A percentile compares a stretch with the other conserved stretches of the same genome.
phyloP scores from a whole-genome alignment of 2,329 filamentous ascomycete species.

The Saccharata proteae region DNA sequence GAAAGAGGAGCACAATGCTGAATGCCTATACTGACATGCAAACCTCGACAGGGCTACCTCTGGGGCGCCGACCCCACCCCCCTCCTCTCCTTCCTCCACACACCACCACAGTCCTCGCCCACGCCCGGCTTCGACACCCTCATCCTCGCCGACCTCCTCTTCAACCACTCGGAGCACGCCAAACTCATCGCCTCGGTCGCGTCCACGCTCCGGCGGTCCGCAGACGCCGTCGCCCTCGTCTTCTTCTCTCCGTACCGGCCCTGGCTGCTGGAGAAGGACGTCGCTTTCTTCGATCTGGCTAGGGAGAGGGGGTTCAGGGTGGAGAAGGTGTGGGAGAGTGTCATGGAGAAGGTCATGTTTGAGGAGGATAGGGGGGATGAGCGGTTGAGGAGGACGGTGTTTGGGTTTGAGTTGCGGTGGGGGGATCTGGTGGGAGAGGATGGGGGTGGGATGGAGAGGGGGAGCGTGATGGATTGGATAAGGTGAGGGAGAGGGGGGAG shows the following conservation, averaged over 20 bases:
- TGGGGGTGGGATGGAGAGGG: too few relatives aligned
- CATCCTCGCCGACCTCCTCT: constrained; percentile 79
- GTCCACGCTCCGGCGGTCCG: constrained; percentile 47
- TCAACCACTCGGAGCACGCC: constrained; percentile 77
- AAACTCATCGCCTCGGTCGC: constrained; percentile 64
- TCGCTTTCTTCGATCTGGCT: constrained; percentile 74
- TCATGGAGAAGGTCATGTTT: constrained; percentile 80
- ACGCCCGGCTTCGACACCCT: constrained; percentile 58
- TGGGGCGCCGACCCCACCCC: constrained; percentile 60
- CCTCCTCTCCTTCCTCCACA: constrained; percentile 49
- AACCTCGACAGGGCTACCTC: constrained; percentile 60
- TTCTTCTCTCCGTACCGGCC: constrained; percentile 93
- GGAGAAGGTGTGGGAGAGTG: constrained; percentile 66
- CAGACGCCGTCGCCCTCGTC: constrained; percentile 57
- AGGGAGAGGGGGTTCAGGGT: constrained; percentile 53
- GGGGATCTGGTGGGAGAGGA: constrained; percentile 20
- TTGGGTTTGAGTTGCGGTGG: constrained; percentile 65
- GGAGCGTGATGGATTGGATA: too few relatives aligned
- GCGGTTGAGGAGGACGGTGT: constrained; percentile 68
- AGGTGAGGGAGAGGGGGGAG: too few relatives aligned
- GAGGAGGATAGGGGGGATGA: constrained; percentile 79
- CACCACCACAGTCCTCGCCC: constrained; percentile 11
- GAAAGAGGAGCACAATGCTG: too few relatives aligned
- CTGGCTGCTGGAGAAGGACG: constrained; percentile 75
- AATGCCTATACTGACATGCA: too few relatives aligned